Base-by-base conservation (phyloP, 768 basidiomycete genomes). In the Mycena olivaceomarginata region DNA sequence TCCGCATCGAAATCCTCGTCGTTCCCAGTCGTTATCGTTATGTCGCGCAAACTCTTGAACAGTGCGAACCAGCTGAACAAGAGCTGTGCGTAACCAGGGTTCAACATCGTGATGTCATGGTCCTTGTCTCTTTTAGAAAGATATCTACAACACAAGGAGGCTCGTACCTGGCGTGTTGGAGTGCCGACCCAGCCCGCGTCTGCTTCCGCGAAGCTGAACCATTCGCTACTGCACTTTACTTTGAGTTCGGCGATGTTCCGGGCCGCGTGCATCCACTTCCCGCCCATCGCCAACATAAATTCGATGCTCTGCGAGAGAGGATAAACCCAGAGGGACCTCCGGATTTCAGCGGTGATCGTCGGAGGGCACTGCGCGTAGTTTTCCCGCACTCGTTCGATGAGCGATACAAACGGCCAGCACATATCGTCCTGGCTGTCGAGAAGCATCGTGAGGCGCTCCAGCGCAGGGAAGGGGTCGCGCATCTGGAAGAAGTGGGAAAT, bases 261-360 rank as follows among this genome's bases (percentile, higher is more conserved):
- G 9, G 56, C 51, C 12, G 72, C 72, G 39, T 73, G 72, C 5
- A 13, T 67, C 72, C 72, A 73, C 16, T 73, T 73, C 3, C 64
- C 65, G 3, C 65, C 72, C 43, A 73, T 31, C 18, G 20, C 39
- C 2, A 57, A 46, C 0, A 51, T 39, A 37, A 25, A 67, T 4
- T 5, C 20, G 9, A 67, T 16, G 43, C 41, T 64, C 4, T 43
- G 7, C 16, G 63, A 20, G 7, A 73, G n/a, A 2, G 53, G 40
- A 40, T 2, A 13, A 12, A 31, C 22, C 31, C 39, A 31, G 3
- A 31, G 31, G 31, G 31, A 31, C 20, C 10, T 12, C 9, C 1
- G n/a, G 51, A 72, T 25, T 15, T 64, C 51, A 20, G 67, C 13
- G 2, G n/a, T 22, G 57, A 73, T 46, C 16, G 62, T 13, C 1